These are phyloP conservation scores for Paecilomyces dactylethromorphus DNA, from an alignment of 2,329 filamentous ascomycete species.

Conservation along the genomic window DNA sequence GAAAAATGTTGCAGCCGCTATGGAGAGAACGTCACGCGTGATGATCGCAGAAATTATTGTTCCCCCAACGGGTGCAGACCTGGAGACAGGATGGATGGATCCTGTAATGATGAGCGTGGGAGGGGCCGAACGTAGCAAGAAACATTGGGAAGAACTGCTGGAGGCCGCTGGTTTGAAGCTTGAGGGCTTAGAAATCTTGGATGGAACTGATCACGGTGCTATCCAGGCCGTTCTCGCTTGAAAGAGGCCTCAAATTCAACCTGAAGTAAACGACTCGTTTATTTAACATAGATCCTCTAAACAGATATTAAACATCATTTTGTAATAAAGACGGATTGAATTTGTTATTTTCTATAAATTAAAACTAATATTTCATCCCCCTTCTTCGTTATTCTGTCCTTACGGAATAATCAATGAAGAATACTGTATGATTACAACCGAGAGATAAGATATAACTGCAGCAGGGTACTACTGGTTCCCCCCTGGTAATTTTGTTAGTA, in stretches of 20 bases:
- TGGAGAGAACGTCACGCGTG: slow-evolving; percentile 10
- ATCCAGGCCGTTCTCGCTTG: neutral
- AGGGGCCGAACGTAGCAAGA: slow-evolving; percentile 14
- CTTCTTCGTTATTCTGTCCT: too few relatives aligned
- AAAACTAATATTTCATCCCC: too few relatives aligned
- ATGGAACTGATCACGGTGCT: neutral
- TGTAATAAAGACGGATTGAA: too few relatives aligned
- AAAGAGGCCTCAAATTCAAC: neutral
- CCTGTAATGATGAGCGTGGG: slow-evolving; percentile 14
- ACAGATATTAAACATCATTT: too few relatives aligned
- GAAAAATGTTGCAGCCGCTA: slow-evolving; percentile 8
- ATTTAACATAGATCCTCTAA: too few relatives aligned
- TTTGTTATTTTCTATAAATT: too few relatives aligned
- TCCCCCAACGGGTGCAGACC: slow-evolving; percentile 9
- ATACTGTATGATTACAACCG: too few relatives aligned
- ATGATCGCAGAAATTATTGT: slow-evolving; percentile 18
- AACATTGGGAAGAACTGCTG: slow-evolving; percentile 12
- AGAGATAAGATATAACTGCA: too few relatives aligned
- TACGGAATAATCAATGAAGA: too few relatives aligned
- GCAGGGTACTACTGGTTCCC: too few relatives aligned
- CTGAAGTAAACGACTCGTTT: too few relatives aligned
- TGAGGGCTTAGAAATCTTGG: neutral
- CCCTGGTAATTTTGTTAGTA: too few relatives aligned
- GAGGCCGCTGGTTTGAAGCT: slow-evolving; percentile 11
- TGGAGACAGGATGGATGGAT: slow-evolving; percentile 12